phyloP scores from a whole-genome alignment of 2,329 filamentous ascomycete species.

The Claviceps humidiphila region DNA sequence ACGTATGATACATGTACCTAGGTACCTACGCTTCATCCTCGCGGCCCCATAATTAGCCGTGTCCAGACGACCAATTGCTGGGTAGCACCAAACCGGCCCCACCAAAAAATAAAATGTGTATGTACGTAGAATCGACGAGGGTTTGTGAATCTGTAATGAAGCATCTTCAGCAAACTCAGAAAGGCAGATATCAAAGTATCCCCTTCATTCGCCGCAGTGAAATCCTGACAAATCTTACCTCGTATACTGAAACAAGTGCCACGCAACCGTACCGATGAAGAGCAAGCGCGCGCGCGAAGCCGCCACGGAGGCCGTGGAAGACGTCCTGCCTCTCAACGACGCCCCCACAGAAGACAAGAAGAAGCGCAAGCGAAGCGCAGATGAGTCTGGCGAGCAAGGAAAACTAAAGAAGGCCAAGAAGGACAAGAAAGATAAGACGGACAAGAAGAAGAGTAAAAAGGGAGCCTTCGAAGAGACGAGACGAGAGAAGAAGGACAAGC shows the following conservation, averaged over 20 bases:
- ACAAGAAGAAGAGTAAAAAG: slow-evolving; percentile 22
- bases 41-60: background rate
- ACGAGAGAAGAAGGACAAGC: slow-evolving; percentile 28
- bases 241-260: too few relatives aligned
- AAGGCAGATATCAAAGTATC: too few relatives aligned
- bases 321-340: slow-evolving; percentile 10
- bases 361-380: slow-evolving; percentile 24
- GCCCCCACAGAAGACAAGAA: slow-evolving; percentile 21
- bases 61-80: background rate
- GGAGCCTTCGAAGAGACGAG: slow-evolving; percentile 22
- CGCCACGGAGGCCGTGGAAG: slow-evolving; percentile 16
- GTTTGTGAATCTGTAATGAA: too few relatives aligned
- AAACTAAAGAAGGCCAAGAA: slow-evolving; percentile 20
- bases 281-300: slow-evolving; percentile 27
- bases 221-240: background rate
- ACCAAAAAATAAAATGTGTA: background rate
- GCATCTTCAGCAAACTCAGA: too few relatives aligned
- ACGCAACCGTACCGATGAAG: slow-evolving; percentile 14
- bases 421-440: slow-evolving; percentile 12
- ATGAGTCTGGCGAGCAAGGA: slow-evolving; percentile 11
- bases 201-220: background rate
- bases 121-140: background rate
- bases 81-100: background rate
- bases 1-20: background rate
- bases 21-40: background rate